Evolutionary conservation across 352 stramenopile genomes (phyloP).

Genomic region (Phytophthora cactorum): DNA sequence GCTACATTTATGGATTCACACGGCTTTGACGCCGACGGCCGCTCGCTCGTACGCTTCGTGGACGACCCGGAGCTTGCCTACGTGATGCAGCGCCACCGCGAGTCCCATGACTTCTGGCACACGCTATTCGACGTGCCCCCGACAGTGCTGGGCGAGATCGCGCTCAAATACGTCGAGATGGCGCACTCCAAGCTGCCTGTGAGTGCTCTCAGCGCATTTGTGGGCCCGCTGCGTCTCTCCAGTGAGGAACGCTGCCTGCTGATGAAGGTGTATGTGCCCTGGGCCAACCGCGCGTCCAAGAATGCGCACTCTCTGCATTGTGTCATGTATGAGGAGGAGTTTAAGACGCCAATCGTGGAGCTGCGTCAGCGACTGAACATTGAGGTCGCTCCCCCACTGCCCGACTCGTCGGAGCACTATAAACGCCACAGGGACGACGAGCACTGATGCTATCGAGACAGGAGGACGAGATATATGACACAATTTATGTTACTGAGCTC

Average conservation of each 20-base stretch:
- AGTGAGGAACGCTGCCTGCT: constrained; percentile 82
- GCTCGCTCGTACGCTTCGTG: constrained; percentile 85
- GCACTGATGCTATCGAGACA: constrained; percentile 13
- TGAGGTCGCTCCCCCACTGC: constrained; percentile 48
- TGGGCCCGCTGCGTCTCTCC: constrained; percentile 87
- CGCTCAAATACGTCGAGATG: constrained; percentile 98
- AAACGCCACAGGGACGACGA: constrained; percentile 30
- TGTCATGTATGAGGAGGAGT: constrained; percentile 96
- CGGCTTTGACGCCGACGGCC: constrained; percentile 91
- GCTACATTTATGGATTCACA: constrained; percentile 91
- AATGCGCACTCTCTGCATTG: constrained; percentile 89
- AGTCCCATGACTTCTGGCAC: constrained; percentile 98
- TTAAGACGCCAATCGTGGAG: constrained; percentile 91
- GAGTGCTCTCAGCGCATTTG: constrained; percentile 91
- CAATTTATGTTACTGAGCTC: constrained; percentile 17
- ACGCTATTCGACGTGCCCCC: constrained; percentile 94
- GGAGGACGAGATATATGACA: constrained; percentile 7
- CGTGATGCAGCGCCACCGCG: constrained; percentile 95
- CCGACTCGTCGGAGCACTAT: constrained; percentile 39
- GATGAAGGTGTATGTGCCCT: constrained; percentile 92
- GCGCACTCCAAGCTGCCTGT: constrained; percentile 96
- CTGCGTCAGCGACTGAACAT: constrained; percentile 76
- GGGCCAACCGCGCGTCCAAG: constrained; percentile 84
- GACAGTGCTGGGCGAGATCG: constrained; percentile 95
- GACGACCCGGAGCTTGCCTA: constrained; percentile 96